Evolutionary conservation across 1,284 basidiomycete species (phyloP), one percentile per base, ranked within the genome.

Genomic region (Volvariella volvacea): DNA sequence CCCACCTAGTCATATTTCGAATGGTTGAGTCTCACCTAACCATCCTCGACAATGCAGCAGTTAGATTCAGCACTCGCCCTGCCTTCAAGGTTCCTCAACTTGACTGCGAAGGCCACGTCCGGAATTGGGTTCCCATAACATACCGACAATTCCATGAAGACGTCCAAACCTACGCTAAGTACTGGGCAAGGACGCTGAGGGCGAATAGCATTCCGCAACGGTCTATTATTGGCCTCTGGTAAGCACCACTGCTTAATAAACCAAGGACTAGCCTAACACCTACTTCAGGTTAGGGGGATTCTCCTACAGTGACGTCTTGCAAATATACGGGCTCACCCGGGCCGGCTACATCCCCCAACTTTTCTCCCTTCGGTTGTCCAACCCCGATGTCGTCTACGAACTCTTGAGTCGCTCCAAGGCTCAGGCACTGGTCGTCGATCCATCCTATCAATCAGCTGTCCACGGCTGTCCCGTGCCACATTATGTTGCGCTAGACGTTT

Each of bases 271-370:
- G 21, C 34, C 40, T 47, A 25, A 39, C 25, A 44, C 41, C 48
- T 20, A 46, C 34, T 49, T 44, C 19, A 87, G 83, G 83, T 61
- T 87, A 33, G 69, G 74, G 25, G 83, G 83, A 2, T 74, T 79
- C 65, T 73, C 76, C 22, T 86, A 86, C 54, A 59, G 66, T 33
- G 83, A 87, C 55, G 73, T 79, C 22, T 62, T 86, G 21, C 79
- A 83, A 50, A 78, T 87, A 49, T 87, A 85, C 55, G 78, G 79
- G 42, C 65, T 87, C 45, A 79, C 80, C 6, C 67, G 83, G 55
- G 83, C 83, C 7, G 83, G 83, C 3, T 87, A 77, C 56, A 65
- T 84, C 47, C 83, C 83, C 0, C 84, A 87, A 50, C 61, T 87
- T 22, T 83, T 86, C 65, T 82, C 80, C 53, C 65, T 86, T 46